A percentile compares a stretch with the other conserved stretches of the same genome.
These are phyloP conservation scores for Metarhizium sp. DNA, from an alignment of 2,329 filamentous ascomycete species.

Conservation along the genomic window DNA sequence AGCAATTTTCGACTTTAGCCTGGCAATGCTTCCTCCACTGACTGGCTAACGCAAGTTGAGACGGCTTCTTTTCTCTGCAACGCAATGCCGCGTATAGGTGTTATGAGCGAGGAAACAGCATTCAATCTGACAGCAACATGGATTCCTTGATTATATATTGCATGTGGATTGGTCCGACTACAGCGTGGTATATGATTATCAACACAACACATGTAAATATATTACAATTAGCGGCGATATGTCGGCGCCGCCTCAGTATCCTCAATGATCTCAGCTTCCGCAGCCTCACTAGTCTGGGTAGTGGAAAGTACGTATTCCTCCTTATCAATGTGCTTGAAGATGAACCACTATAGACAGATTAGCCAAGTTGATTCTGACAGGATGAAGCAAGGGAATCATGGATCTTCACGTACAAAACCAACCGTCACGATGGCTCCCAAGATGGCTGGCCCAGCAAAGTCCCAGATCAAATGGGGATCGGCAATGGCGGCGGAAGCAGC, in stretches of 20 bases:
- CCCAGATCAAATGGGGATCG: constrained; percentile 41
- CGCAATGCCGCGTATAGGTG: too few species aligned
- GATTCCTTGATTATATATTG: too few species aligned
- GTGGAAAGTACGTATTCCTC: constrained; percentile 16
- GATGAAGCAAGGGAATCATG: background rate
- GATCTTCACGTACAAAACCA: constrained; percentile 21
- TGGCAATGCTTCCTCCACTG: too few species aligned
- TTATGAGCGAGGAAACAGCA: too few species aligned
- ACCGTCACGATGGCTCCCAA: constrained; percentile 32
- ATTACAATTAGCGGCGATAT: background rate
- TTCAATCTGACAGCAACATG: too few species aligned
- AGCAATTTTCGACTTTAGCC: too few species aligned
- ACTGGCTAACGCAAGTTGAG: too few species aligned
- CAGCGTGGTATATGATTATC: background rate
- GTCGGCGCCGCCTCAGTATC: background rate
- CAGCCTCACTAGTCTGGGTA: constrained; percentile 9
- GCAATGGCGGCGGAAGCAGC: constrained; percentile 34
- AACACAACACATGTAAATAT: background rate
- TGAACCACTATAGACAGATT: constrained; percentile 3
- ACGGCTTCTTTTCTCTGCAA: too few species aligned
- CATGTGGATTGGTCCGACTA: background rate
- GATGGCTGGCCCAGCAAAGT: constrained; percentile 38
- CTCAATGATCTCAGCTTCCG: background rate
- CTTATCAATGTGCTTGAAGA: constrained; percentile 14
- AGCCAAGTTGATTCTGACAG: background rate